Conservation (phyloP, 352 stramenopile genomes). For the Plasmopara halstedii region DNA sequence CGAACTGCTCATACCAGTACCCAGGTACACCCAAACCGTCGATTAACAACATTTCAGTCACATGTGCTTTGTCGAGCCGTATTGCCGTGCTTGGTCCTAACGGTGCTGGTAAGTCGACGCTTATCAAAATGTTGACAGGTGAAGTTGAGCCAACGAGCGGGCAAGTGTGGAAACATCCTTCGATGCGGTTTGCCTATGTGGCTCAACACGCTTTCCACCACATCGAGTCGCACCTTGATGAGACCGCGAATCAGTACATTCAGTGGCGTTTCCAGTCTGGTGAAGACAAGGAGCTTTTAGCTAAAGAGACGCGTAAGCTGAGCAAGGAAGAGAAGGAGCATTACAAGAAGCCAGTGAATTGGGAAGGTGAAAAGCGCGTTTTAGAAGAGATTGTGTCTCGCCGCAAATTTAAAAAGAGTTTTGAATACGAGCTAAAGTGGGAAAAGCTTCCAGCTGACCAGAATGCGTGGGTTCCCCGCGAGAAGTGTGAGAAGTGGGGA, state of each 20-base stretch:
- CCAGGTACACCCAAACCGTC: conserved; percentile 67
- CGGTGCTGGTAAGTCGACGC: conserved; percentile 93
- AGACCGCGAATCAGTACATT: conserved; percentile 95
- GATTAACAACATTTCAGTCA: conserved; percentile 80
- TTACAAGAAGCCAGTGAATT: conserved; percentile 93
- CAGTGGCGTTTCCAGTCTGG: conserved; percentile 94
- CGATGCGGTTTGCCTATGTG: conserved; percentile 93
- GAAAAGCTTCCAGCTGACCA: conserved; percentile 90
- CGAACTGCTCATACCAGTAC: conserved; percentile 82
- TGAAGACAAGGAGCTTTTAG: conserved; percentile 88
- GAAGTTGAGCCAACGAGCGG: conserved; percentile 70
- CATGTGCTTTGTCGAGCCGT: conserved; percentile 69
- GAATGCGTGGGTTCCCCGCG: conserved; percentile 92
- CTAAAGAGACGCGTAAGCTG: conserved; percentile 89
- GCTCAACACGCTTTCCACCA: conserved; percentile 97
- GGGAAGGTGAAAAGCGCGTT: conserved; percentile 87
- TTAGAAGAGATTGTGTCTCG: conserved; percentile 89
- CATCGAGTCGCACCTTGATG: conserved; percentile 95
- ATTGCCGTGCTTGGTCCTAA: conserved; percentile 85
- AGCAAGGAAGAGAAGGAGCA: conserved; percentile 89
- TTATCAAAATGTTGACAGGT: conserved; percentile 92
- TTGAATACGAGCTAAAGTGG: conserved; percentile 98
- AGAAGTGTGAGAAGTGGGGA: conserved; percentile 95
- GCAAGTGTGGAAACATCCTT: conserved; percentile 79
- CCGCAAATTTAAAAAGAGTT: conserved; percentile 90